A percentile compares a stretch with the other conserved stretches of the same genome.
phyloP scores from a whole-genome alignment of 2,329 filamentous ascomycete genomes.

The Pyricularia grisea region DNA sequence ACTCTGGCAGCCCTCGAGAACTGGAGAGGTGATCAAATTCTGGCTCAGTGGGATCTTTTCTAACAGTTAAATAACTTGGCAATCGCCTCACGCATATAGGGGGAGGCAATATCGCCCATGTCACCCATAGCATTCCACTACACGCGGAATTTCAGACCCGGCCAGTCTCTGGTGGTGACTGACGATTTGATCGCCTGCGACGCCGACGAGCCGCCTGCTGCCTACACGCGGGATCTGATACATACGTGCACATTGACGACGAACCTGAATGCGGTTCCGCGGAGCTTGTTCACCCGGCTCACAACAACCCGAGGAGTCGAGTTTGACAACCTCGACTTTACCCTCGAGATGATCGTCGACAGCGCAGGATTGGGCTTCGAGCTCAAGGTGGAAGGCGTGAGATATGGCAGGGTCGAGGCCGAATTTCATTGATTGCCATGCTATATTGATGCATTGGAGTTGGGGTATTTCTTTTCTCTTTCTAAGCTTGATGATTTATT shows the following conservation, averaged over 20 bases:
- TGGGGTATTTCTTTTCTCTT: too few relatives aligned
- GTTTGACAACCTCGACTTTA: slow-evolving; percentile 76
- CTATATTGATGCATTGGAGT: background rate
- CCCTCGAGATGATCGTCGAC: slow-evolving; percentile 74
- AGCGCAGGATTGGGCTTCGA: slow-evolving; percentile 70
- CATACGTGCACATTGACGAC: slow-evolving; percentile 76
- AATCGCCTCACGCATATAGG: slow-evolving; percentile 29
- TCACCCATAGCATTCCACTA: slow-evolving; percentile 75
- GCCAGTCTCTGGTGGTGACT: slow-evolving; percentile 67
- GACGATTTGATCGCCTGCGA: slow-evolving; percentile 74
- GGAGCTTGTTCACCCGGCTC: slow-evolving; percentile 62
- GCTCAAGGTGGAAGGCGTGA: slow-evolving; percentile 66
- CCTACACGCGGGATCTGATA: slow-evolving; percentile 52
- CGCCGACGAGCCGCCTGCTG: slow-evolving; percentile 52
- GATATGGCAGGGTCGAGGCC: slow-evolving; percentile 68
- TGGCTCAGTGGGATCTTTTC: too few relatives aligned
- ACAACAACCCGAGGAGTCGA: slow-evolving; percentile 73
- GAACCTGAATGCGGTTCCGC: slow-evolving; percentile 66
- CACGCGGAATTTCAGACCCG: slow-evolving; percentile 73
- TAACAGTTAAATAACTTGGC: background rate
- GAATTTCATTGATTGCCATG: slow-evolving; percentile 54
- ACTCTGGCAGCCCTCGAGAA: background rate
- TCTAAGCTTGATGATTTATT: background rate
- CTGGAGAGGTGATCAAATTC: too few relatives aligned
- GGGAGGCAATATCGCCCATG: slow-evolving; percentile 64